Evolutionary conservation across 2,329 filamentous ascomycete genomes (phyloP).

Genomic region (Dactylella cylindrospora): DNA sequence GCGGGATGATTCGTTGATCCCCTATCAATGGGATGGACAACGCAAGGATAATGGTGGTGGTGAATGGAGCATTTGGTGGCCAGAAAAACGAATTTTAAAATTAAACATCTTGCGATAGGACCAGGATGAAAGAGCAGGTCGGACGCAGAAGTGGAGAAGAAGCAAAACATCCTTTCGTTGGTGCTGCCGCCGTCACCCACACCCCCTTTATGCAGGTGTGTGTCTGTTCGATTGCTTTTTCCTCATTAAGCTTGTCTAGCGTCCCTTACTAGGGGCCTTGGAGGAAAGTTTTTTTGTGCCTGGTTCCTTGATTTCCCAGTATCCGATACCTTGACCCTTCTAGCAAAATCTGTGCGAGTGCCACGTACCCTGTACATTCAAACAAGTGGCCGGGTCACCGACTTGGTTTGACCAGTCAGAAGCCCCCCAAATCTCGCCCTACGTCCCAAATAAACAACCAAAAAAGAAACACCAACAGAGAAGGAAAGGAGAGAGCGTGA

Average conservation of each 20-base stretch:
- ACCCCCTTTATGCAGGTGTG: constrained; percentile 43
- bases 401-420: constrained; percentile 20
- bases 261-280: too few species aligned
- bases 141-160: too few species aligned
- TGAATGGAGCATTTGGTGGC: too few species aligned
- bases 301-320: constrained; percentile 35
- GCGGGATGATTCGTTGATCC: too few species aligned
- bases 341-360: constrained; percentile 43
- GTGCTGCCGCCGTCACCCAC: constrained; percentile 21
- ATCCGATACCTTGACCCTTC: too few species aligned
- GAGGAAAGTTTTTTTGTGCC: constrained; percentile 21
- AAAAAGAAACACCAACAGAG: constrained; percentile 18
- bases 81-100: constrained; percentile 45
- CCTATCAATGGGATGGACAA: too few species aligned
- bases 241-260: not conserved
- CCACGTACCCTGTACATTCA: constrained; percentile 43
- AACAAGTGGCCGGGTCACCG: not conserved
- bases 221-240: not conserved
- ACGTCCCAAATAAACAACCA: constrained; percentile 36
- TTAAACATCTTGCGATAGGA: constrained; percentile 44
- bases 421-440: constrained; percentile 32
- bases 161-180: too few species aligned
- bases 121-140: constrained; percentile 38
- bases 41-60: too few species aligned
- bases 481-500: constrained; percentile 1